phyloP scores from a whole-genome alignment of 495 filamentous ascomycete genomes.

The Penicillium lividum region DNA sequence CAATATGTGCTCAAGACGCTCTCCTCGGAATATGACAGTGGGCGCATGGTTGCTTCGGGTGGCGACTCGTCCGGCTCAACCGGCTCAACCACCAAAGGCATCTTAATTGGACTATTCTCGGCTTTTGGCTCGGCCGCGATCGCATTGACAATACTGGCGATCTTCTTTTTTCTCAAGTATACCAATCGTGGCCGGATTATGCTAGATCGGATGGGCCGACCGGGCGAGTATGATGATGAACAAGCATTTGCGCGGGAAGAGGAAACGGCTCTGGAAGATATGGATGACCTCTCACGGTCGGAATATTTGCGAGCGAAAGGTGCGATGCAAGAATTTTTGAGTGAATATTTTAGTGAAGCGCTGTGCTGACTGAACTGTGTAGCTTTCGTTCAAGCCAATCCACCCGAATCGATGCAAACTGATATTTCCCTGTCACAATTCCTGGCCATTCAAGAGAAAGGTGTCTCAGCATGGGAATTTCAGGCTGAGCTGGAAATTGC shows the following conservation, averaged over 20 bases:
- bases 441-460: conserved; percentile 97
- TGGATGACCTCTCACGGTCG: conserved; percentile 88
- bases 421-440: conserved; percentile 98
- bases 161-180: conserved; percentile 94
- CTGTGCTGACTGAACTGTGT: conserved; percentile 18
- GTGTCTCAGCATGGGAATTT: conserved; percentile 98
- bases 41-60: conserved; percentile 32
- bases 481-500: conserved; percentile 97
- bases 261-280: conserved; percentile 88
- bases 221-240: conserved; percentile 97
- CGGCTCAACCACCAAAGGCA: conserved; percentile 71
- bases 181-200: conserved; percentile 87
- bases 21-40: conserved; percentile 28
- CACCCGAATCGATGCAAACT: conserved; percentile 91
- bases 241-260: conserved; percentile 90
- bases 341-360: background rate
- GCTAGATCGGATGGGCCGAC: conserved; percentile 87
- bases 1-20: conserved; percentile 34
- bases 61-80: conserved; percentile 53
- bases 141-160: conserved; percentile 74
- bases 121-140: conserved; percentile 91
- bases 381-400: conserved; percentile 95
- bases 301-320: conserved; percentile 97
- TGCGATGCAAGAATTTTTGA: conserved; percentile 34
- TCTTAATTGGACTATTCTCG: conserved; percentile 94